Evolutionary conservation across 179 eudicot genomes (phyloP).

Genomic region (Actinidia arguta): DNA sequence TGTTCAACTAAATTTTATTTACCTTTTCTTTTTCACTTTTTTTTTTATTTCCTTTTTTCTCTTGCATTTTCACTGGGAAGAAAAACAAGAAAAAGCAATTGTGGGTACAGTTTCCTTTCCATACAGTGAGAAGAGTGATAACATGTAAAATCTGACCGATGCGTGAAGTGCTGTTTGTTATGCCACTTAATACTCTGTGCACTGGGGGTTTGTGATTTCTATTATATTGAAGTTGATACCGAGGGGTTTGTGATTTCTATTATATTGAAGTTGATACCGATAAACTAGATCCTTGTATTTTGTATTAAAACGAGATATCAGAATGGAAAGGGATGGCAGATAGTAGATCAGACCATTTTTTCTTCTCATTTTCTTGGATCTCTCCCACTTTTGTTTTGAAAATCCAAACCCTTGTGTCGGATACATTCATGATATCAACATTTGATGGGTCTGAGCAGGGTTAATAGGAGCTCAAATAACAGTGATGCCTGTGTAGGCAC

Average conservation of each 20-base stretch:
- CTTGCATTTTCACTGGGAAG: conserved; percentile 2
- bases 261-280: neutral
- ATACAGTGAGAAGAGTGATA: too few relatives aligned
- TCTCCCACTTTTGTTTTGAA: too few relatives aligned
- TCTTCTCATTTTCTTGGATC: neutral
- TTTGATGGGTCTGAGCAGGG: too few relatives aligned
- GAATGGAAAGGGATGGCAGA: neutral
- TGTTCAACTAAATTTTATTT: neutral
- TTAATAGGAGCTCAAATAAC: too few relatives aligned
- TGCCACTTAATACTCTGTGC: neutral
- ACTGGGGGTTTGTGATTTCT: conserved; percentile 1
- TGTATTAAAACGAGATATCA: neutral
- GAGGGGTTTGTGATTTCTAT: neutral
- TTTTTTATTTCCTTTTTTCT: neutral
- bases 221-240: neutral
- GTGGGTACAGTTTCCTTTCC: neutral
- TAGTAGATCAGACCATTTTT: neutral
- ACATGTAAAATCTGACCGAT: too few relatives aligned
- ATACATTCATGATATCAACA: too few relatives aligned
- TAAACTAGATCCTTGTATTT: neutral
- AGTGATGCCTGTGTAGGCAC: neutral
- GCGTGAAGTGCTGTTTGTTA: conserved; percentile 1
- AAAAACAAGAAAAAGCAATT: neutral
- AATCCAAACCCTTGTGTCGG: too few relatives aligned
- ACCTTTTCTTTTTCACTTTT: neutral